These are phyloP conservation scores for Aspergillus sp. DNA, from an alignment of 2,329 filamentous ascomycete genomes.

Conservation along the genomic window DNA sequence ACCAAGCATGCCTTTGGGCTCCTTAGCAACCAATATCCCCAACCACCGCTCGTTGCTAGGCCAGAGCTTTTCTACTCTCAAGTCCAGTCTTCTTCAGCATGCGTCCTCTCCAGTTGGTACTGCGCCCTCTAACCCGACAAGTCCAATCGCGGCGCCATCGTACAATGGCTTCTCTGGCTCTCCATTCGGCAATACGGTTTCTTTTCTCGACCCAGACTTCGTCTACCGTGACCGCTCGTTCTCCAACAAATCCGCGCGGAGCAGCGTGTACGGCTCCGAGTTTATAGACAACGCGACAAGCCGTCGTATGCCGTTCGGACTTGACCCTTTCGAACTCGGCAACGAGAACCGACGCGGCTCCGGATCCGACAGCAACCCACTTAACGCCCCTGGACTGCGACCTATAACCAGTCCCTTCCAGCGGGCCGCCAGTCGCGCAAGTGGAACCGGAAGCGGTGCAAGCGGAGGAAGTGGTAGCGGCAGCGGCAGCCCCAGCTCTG, in stretches of 20 bases:
- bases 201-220: slow-evolving; percentile 33
- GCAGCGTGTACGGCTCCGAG: slow-evolving; percentile 38
- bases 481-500: slow-evolving; percentile 41
- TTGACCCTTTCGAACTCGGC: slow-evolving; percentile 32
- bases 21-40: slow-evolving; percentile 29
- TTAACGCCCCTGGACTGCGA: slow-evolving; percentile 36
- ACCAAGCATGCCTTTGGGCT: slow-evolving; percentile 19
- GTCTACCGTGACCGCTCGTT: slow-evolving; percentile 41
- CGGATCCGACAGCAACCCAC: slow-evolving; percentile 32
- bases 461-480: slow-evolving; percentile 42
- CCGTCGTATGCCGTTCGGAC: slow-evolving; percentile 29
- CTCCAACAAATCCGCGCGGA: slow-evolving; percentile 41
- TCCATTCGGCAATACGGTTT: slow-evolving; percentile 31
- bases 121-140: slow-evolving; percentile 34
- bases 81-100: slow-evolving; percentile 36
- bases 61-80: slow-evolving; percentile 35
- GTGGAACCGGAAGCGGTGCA: slow-evolving; percentile 47
- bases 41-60: slow-evolving; percentile 35
- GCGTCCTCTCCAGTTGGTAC: slow-evolving; percentile 34
- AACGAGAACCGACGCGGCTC: slow-evolving; percentile 32
- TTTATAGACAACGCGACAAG: slow-evolving; percentile 26
- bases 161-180: slow-evolving; percentile 35
- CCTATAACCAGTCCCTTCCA: slow-evolving; percentile 40
- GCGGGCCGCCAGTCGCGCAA: slow-evolving; percentile 48
- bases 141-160: slow-evolving; percentile 31